Conservation (phyloP, 331 rosid species). For the Pyracantha coccinea region DNA sequence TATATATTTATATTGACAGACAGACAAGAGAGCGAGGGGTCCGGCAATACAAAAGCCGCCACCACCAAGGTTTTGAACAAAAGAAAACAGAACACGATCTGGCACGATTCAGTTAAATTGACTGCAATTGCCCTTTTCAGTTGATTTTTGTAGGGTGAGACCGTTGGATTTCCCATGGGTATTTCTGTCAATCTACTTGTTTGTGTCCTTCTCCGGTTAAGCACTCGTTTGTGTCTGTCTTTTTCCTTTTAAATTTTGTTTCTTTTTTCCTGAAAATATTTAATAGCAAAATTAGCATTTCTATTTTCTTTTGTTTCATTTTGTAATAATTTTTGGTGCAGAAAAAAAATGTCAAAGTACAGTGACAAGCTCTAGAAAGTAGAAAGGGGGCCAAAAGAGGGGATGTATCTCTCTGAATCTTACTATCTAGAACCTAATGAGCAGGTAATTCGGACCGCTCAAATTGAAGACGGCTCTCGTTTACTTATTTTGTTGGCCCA, state of each 20-base stretch:
- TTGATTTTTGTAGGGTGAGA: background rate
- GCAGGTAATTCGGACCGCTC: no score
- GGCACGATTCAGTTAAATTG: conserved; percentile 14
- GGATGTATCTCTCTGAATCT: no score
- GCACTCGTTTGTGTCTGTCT: background rate
- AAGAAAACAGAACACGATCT: background rate
- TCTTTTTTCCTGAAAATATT: background rate
- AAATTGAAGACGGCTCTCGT: no score
- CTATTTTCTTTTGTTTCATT: background rate
- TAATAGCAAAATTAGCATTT: no score
- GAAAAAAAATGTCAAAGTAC: background rate
- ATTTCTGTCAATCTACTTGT: background rate
- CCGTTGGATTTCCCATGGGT: background rate
- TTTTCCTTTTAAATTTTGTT: background rate
- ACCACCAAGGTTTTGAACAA: conserved; percentile 15
- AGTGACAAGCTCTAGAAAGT: background rate
- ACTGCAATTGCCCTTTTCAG: conserved; percentile 12
- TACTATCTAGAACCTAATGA: no score
- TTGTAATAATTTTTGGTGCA: background rate
- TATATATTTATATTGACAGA: background rate
- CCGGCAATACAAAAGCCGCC: conserved; percentile 25
- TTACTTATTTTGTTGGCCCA: no score
- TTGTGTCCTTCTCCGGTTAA: background rate
- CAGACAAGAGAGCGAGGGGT: background rate
- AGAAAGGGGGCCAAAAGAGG: no score